Base-by-base conservation (phyloP, 2,329 filamentous ascomycete species). In the Ambrosiella xylebori region DNA sequence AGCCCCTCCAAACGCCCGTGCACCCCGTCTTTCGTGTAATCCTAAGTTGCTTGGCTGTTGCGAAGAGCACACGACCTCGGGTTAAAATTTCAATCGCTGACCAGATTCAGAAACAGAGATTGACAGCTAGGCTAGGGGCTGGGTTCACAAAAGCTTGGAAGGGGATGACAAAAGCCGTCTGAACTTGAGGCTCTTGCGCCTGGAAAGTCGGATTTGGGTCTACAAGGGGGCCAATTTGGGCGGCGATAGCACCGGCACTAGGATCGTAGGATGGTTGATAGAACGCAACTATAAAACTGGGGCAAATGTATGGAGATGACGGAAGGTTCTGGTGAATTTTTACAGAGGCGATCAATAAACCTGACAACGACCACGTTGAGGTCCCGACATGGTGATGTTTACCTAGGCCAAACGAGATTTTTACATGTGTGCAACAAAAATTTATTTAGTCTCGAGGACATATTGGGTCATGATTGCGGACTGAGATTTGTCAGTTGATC, bases 51-150 rank as follows among this genome's bases (percentile, higher is more conserved):
- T 51, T 51, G 4, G 17, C 27, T 51, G 17, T 51, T 41, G 17
- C 13, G 6, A 19, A 2, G 47, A 3, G 47, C 47, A 51, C 47
- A 51, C 47, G 47, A 51, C 47, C 47, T 51, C 47, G 19, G 47
- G 47, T 36, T 27, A 13, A 51, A 51, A 15, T 51, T 51, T 51
- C 47, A 51, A 51, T 51, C 47, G 47, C 47, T 51, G 47, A 51
- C 47, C 47, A 27, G 8, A 51, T 51, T 51, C 47, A 51, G 47
- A 51, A 51, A 6, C 35, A 19, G 7, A 51, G 47, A 36, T 51
- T 51, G 19, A 51, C 47, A 51, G 19, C 13, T 12, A 5, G 17
- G 47, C 47, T 19, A 51, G 47, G 47, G 47, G 44, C 1, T 2
- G 27, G 47, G 47, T 36, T n/a, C 17, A 51, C 47, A 37, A 51